A percentile compares a stretch with the other conserved stretches of the same genome.
phyloP scores from a whole-genome alignment of 192 early-diverging fungal genomes.

The Geranomyces variabilis region DNA sequence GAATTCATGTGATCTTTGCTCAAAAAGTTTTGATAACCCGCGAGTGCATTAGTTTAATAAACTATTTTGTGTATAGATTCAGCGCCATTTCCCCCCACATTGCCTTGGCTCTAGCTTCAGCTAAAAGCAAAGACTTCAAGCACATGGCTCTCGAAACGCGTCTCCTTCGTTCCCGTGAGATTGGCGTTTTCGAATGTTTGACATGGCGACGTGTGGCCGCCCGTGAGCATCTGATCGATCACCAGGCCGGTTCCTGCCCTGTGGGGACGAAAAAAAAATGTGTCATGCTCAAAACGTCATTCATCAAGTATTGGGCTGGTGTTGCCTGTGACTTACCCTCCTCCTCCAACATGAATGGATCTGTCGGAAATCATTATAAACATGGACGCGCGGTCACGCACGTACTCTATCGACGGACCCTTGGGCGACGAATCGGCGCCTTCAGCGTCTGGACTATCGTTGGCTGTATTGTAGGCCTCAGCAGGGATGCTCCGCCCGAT shows the following conservation, averaged over 20 bases:
- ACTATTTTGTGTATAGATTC: too few species aligned
- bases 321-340: constrained; percentile 43
- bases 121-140: constrained; percentile 50
- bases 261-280: not conserved
- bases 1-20: too few species aligned
- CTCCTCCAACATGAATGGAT: constrained; percentile 46
- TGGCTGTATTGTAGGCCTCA: constrained; percentile 8
- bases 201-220: constrained; percentile 40
- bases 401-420: constrained; percentile 8
- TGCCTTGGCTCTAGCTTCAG: not conserved
- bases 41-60: too few species aligned
- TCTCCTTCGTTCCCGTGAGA: constrained; percentile 39
- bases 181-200: constrained; percentile 46
- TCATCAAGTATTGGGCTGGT: too few species aligned
- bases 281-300: too few species aligned
- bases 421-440: not conserved
- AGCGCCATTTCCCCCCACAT: too few species aligned
- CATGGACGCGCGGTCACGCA: constrained; percentile 43
- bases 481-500: constrained; percentile 33
- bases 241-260: constrained; percentile 37
- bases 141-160: constrained; percentile 41
- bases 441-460: not conserved
- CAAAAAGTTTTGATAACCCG: too few species aligned
- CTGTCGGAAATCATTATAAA: constrained; percentile 47
- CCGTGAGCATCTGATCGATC: constrained; percentile 41